Percentiles rank a stretch among this genome's conserved stretches.
Evolutionary conservation across 176 grass and related monocot species (phyloP).

Genomic region (Oryza longistaminata): DNA sequence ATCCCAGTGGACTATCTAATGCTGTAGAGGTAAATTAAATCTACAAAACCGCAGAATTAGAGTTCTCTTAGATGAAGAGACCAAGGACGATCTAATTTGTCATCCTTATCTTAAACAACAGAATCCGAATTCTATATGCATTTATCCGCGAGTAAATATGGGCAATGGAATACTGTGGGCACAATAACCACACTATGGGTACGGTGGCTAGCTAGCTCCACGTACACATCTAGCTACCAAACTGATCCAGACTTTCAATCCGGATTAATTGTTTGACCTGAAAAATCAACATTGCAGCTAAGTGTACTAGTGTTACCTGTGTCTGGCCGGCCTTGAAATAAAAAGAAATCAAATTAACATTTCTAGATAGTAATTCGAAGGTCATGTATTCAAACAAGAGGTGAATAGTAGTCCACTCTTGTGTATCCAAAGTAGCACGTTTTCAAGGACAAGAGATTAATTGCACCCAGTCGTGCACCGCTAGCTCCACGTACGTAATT

Average conservation of each 20-base stretch:
- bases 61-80: not conserved
- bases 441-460: not conserved
- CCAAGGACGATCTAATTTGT: no score
- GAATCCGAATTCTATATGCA: not conserved
- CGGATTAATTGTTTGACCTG: not conserved
- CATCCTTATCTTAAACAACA: not conserved
- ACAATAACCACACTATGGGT: not conserved
- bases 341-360: not conserved
- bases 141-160: not conserved
- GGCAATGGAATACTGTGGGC: not conserved
- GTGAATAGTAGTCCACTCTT: not conserved
- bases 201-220: not conserved
- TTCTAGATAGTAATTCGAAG: not conserved
- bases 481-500: not conserved
- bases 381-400: not conserved
- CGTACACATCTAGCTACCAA: not conserved
- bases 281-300: not conserved
- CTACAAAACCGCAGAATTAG: not conserved
- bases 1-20: no score
- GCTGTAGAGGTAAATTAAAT: not conserved
- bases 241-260: not conserved
- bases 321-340: not conserved
- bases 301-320: not conserved
- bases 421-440: not conserved
- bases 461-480: not conserved